These are phyloP conservation scores for Psidium friedrichsthalianum DNA, from an alignment of 345 rosid species.

Conservation along the genomic window DNA sequence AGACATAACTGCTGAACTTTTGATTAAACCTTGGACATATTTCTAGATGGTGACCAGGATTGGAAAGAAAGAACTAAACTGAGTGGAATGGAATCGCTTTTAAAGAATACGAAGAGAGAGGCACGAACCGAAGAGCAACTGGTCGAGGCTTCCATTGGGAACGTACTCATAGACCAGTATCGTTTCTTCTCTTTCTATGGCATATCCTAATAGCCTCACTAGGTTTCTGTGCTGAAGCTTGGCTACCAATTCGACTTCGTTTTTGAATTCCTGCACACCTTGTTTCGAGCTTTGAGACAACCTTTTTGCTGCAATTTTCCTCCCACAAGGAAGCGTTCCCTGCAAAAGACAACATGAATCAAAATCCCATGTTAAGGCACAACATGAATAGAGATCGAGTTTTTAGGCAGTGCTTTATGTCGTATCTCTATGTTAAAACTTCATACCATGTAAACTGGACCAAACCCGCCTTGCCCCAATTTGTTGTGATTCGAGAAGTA, in stretches of 20 bases:
- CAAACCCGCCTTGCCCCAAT: conserved; percentile 47
- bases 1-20: not conserved
- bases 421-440: not conserved
- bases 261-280: conserved; percentile 16
- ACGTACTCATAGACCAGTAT: conserved; percentile 15
- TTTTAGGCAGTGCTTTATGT: not conserved
- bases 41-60: not conserved
- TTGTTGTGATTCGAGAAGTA: conserved; percentile 22
- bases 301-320: conserved; percentile 13
- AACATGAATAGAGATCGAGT: not conserved
- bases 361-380: not conserved
- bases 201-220: conserved; percentile 12
- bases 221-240: conserved; percentile 20
- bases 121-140: conserved; percentile 10
- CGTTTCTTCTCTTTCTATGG: conserved; percentile 8
- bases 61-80: not conserved
- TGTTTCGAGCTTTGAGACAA: conserved; percentile 10
- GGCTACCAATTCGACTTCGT: conserved; percentile 8
- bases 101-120: not conserved
- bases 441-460: conserved; percentile 14
- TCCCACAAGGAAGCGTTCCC: not conserved
- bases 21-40: not conserved
- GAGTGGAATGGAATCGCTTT: not conserved
- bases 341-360: not conserved
- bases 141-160: conserved; percentile 16